Evolutionary conservation across 2,329 filamentous ascomycete genomes (phyloP), one percentile per base, ranked within the genome.

Genomic region (Hypoxylon sp.): DNA sequence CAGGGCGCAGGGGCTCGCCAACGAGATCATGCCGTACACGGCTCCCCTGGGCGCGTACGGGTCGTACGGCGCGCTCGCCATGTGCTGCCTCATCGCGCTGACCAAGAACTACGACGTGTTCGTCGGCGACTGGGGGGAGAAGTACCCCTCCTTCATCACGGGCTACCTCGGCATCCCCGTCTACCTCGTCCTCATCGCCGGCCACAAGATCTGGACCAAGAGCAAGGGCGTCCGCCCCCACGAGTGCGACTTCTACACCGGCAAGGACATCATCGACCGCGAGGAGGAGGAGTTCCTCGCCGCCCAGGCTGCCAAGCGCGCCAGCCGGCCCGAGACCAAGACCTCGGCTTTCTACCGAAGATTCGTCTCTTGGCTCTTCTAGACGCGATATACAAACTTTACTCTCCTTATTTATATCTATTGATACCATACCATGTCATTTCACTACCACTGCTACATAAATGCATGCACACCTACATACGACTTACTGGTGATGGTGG

Each of bases 41-140:
- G 87, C 89, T 0, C 90, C 90, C 0, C 78, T 92, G 11, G 89
- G 90, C n/a, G 72, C 84, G 26, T 80, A 69, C 55, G 90, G 90
- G 7, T 90, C 86, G 0, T 84, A 84, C 66, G 74, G 76, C 51
- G 87, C 87, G 0, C 77, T 94, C 2, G 74, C 77, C 65, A 86
- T 91, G 73, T 91, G 88, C 72, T 78, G 80, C 64, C 67, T 94
- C 23, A 88, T 94, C 55, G 82, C 87, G 1, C 67, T 95, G 41
- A 93, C 90, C 66, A 95, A 94, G 80, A 92, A 91, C 77, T 94
- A 84, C 71, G 78, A 82, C 47, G 86, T 88, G 51, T 94, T 94
- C 70, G 76, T 83, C 2, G 68, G 62, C 65, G 74, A 60, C 76
- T 78, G 71, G 62, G 64, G 59, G 36, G 51, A 69, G 48, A 75